Percentiles rank a stretch among this genome's conserved stretches.
phyloP scores from a whole-genome alignment of 345 rosid species.

The Salix dunnii region DNA sequence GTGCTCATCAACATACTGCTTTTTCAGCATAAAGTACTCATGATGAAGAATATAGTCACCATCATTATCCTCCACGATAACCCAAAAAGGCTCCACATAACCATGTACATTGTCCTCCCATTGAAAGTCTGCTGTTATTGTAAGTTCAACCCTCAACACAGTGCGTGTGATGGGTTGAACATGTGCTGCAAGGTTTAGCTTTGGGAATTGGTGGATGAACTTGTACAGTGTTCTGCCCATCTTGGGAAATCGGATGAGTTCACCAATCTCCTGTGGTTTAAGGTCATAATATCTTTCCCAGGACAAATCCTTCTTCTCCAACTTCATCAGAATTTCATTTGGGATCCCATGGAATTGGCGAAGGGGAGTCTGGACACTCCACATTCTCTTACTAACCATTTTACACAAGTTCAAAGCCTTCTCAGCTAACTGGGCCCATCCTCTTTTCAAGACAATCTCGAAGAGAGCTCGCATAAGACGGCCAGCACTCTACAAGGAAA shows the following conservation, averaged over 20 bases:
- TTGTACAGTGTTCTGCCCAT: constrained; percentile 89
- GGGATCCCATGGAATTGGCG: constrained; percentile 84
- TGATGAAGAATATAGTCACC: constrained; percentile 93
- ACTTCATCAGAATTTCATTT: constrained; percentile 71
- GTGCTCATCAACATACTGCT: constrained; percentile 77
- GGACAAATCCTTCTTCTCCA: constrained; percentile 95
- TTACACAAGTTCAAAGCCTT: constrained; percentile 88
- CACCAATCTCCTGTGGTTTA: constrained; percentile 87
- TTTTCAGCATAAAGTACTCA: constrained; percentile 88
- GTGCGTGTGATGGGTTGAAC: constrained; percentile 92
- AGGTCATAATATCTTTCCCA: constrained; percentile 97
- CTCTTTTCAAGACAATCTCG: constrained; percentile 87
- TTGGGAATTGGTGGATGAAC: constrained; percentile 89
- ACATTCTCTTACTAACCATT: constrained; percentile 92
- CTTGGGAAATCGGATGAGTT: constrained; percentile 75
- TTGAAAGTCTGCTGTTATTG: constrained; percentile 86
- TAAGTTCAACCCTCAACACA: constrained; percentile 75
- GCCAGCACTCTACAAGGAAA: constrained; percentile 65
- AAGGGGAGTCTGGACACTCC: constrained; percentile 95
- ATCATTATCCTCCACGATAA: constrained; percentile 89
- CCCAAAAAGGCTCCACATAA: constrained; percentile 95
- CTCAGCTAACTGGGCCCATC: constrained; percentile 94
- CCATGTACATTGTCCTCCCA: constrained; percentile 97
- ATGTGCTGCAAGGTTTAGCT: constrained; percentile 72
- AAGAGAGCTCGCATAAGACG: constrained; percentile 90